Evolutionary conservation across 352 stramenopile genomes (phyloP).

Genomic region (Globisporangium spinosum): DNA sequence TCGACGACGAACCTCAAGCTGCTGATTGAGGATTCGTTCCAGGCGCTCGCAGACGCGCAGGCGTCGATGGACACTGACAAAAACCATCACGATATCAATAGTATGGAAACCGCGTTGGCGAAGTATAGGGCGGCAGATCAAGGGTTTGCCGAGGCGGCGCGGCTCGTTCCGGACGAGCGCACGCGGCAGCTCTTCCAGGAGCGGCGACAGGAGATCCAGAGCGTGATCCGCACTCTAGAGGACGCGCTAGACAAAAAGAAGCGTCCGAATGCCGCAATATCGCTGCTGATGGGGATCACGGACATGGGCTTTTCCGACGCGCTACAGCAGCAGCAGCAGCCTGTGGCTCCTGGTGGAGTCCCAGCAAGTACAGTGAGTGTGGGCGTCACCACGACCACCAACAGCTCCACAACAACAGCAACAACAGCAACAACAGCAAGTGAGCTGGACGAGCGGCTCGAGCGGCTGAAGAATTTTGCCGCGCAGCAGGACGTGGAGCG

Average conservation of each 20-base stretch:
- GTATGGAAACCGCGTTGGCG: constrained; percentile 15
- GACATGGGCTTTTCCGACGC: constrained; percentile 2
- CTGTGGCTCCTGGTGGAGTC: not conserved
- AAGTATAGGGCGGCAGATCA: constrained; percentile 34
- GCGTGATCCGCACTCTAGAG: constrained; percentile 22
- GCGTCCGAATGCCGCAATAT: not conserved
- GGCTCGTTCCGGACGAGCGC: constrained; percentile 35
- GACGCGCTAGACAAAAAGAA: not conserved
- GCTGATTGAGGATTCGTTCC: constrained; percentile 42
- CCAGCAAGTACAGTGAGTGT: not conserved
- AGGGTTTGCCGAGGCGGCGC: constrained; percentile 30
- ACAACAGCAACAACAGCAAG: not conserved
- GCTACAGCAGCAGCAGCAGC: not conserved
- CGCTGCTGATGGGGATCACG: constrained; percentile 12
- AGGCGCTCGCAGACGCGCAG: constrained; percentile 33
- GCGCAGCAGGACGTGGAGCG: constrained; percentile 10
- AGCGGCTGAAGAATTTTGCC: constrained; percentile 40
- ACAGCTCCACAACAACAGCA: not conserved
- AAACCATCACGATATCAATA: not conserved
- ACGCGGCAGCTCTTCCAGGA: constrained; percentile 31
- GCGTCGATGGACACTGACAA: constrained; percentile 4
- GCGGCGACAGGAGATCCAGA: constrained; percentile 32
- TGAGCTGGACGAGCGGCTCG: constrained; percentile 31
- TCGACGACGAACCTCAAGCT: constrained; percentile 11
- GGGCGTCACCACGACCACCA: no score